phyloP scores from a whole-genome alignment of 208 protist genomes.

The Leishmania arabica region DNA sequence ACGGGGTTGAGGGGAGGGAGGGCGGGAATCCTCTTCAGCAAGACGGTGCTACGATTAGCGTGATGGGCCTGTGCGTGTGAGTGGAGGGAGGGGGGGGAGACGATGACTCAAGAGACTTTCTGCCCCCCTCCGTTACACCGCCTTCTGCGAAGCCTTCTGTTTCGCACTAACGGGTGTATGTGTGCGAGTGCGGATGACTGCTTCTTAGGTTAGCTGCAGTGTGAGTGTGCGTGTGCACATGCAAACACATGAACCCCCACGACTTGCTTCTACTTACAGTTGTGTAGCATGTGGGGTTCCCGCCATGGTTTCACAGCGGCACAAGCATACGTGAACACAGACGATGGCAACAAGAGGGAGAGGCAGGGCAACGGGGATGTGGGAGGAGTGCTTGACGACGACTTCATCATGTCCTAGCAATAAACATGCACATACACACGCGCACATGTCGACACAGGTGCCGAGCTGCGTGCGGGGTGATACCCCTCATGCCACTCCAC shows the following conservation, averaged over 20 bases:
- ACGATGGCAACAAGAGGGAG: background rate
- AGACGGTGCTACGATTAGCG: background rate
- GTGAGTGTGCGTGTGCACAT: background rate
- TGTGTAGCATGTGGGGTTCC: too few relatives aligned
- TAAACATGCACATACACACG: background rate
- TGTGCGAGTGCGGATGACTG: background rate
- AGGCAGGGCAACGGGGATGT: background rate
- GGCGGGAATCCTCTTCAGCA: background rate
- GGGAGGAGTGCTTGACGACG: background rate
- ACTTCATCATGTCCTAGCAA: background rate
- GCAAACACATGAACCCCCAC: background rate
- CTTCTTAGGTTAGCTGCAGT: background rate
- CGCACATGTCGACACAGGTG: background rate
- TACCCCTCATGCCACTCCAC: background rate
- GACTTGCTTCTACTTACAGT: background rate
- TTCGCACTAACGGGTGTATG: background rate
- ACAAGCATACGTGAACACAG: too few relatives aligned
- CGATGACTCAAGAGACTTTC: background rate
- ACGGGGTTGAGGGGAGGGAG: background rate
- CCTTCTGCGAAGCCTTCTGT: background rate
- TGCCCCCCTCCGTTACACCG: background rate
- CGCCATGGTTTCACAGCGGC: too few relatives aligned
- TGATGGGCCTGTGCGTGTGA: background rate
- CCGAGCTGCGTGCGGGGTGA: background rate
- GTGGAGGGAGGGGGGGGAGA: background rate